These are phyloP conservation scores for Calonectria pauciramosa DNA, from an alignment of 2,329 filamentous ascomycete species.

Conservation along the genomic window DNA sequence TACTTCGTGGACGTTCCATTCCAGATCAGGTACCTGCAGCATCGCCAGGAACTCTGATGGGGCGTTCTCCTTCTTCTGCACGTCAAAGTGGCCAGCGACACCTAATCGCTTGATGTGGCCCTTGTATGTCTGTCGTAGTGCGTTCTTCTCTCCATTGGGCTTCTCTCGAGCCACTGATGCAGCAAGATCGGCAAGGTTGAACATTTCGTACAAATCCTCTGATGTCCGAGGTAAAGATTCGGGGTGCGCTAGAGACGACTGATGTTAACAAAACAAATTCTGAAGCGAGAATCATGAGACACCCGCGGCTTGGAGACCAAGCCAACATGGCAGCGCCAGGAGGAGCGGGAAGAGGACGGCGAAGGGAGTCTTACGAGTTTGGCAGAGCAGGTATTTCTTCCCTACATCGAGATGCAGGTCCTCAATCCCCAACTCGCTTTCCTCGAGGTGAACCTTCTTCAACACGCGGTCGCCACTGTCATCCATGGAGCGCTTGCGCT, in stretches of 20 bases:
- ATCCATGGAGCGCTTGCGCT: conserved; percentile 72
- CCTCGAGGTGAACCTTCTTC: conserved; percentile 75
- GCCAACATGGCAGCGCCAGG: conserved; percentile 42
- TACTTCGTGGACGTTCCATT: conserved; percentile 69
- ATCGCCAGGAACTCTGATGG: conserved; percentile 68
- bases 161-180: conserved; percentile 74
- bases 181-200: conserved; percentile 68
- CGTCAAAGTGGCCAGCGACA: conserved; percentile 73
- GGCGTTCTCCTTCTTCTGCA: conserved; percentile 64
- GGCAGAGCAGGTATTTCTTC: conserved; percentile 76
- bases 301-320: conserved; percentile 35
- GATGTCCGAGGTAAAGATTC: conserved; percentile 63
- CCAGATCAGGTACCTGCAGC: conserved; percentile 65
- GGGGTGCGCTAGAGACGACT: conserved; percentile 61
- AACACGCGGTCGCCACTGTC: conserved; percentile 68
- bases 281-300: conserved; percentile 42
- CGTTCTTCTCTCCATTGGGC: conserved; percentile 77
- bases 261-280: conserved; percentile 60
- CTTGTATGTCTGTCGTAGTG: conserved; percentile 77
- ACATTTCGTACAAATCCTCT: conserved; percentile 72
- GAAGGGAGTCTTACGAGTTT: conserved; percentile 75
- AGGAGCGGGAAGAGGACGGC: conserved; percentile 49
- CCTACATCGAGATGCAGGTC: conserved; percentile 77
- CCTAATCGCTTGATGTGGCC: conserved; percentile 76
- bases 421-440: conserved; percentile 72